These are phyloP conservation scores for Neurospora tetrasperma DNA, from an alignment of 495 filamentous ascomycete genomes.

Conservation along the genomic window DNA sequence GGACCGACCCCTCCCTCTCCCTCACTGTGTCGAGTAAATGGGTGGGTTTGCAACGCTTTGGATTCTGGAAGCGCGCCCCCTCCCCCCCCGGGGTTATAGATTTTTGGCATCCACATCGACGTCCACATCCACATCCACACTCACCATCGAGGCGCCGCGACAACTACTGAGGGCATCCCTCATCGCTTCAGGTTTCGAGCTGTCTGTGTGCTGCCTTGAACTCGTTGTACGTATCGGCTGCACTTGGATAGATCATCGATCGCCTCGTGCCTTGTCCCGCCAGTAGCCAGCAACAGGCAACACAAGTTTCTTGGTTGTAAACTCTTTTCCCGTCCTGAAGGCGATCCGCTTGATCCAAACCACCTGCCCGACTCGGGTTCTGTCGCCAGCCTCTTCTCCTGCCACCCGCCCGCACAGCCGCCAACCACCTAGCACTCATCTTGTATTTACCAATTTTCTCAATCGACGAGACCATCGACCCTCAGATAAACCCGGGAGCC, in stretches of 20 bases:
- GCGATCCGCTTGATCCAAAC: neutral
- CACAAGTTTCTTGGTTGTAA: neutral
- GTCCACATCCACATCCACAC: neutral
- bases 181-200: neutral
- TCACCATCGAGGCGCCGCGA: neutral
- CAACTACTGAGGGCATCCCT: conserved; percentile 10
- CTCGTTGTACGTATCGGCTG: neutral
- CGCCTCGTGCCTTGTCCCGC: neutral
- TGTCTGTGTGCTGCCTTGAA: neutral
- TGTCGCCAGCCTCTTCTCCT: neutral
- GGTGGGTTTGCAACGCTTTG: neutral
- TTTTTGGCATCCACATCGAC: conserved; percentile 10
- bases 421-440: neutral
- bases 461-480: neutral
- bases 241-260: neutral
- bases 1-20: neutral
- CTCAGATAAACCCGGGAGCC: neutral
- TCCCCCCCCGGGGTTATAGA: neutral
- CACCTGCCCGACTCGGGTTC: neutral
- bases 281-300: neutral
- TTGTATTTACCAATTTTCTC: neutral
- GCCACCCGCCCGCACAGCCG: neutral
- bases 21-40: neutral
- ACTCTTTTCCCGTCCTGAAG: neutral
- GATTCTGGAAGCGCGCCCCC: neutral